These are phyloP conservation scores for Blastocrithidia nonstop DNA, from an alignment of 208 protist species.

Conservation along the genomic window DNA sequence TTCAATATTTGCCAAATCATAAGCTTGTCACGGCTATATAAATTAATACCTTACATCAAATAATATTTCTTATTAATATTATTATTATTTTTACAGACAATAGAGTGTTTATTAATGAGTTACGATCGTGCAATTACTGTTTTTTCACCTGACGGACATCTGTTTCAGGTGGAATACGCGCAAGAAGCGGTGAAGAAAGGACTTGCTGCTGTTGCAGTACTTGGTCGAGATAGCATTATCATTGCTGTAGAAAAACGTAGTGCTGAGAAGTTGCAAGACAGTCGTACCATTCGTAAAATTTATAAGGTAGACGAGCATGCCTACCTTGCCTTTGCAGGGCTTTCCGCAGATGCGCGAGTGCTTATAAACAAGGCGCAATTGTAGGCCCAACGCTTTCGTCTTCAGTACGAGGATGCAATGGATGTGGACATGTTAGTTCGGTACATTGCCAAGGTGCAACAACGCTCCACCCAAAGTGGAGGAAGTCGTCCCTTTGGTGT, in stretches of 20 bases:
- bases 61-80: not conserved
- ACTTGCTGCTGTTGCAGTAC: constrained; percentile 74
- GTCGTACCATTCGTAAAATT: constrained; percentile 98
- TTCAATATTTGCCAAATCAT: too few relatives aligned
- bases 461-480: constrained; percentile 96
- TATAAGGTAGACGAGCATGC: constrained; percentile 97
- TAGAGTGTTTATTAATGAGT: constrained; percentile 24
- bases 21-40: not conserved
- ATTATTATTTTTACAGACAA: constrained; percentile 1
- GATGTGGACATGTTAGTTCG: constrained; percentile 97
- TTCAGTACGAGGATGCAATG: constrained; percentile 97
- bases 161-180: constrained; percentile 99
- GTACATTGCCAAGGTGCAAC: constrained; percentile 96
- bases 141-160: constrained; percentile 99
- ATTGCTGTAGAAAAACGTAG: constrained; percentile 98
- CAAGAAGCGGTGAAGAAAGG: constrained; percentile 99
- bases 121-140: constrained; percentile 99
- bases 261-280: constrained; percentile 97
- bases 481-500: constrained; percentile 99
- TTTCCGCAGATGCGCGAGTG: constrained; percentile 98
- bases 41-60: constrained; percentile 1
- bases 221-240: constrained; percentile 84
- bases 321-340: constrained; percentile 95
- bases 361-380: constrained; percentile 96
- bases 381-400: constrained; percentile 97